Evolutionary conservation across 163 green algal species (phyloP).

Genomic region (Trebouxia gelatinosa): DNA sequence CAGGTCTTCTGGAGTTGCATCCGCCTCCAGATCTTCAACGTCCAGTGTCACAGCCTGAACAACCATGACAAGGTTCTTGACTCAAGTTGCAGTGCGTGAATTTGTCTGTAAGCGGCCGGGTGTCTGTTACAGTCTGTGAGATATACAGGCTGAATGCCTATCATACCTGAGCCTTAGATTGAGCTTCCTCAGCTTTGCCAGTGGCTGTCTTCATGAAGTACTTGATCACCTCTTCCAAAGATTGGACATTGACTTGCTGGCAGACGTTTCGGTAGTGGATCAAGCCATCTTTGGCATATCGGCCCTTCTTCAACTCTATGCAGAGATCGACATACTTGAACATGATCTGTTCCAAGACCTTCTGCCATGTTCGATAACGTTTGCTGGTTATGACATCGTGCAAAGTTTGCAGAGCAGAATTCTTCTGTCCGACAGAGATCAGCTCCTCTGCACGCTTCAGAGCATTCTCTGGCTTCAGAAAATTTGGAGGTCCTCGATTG

Average conservation of each 20-base stretch:
- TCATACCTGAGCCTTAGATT: slow-evolving; percentile 63
- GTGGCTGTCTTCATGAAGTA: slow-evolving; percentile 93
- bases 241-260: slow-evolving; percentile 89
- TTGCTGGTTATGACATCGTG: slow-evolving; percentile 95
- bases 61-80: no score
- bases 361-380: slow-evolving; percentile 92
- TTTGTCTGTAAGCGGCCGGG: background rate
- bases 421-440: slow-evolving; percentile 85
- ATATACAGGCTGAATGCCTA: background rate
- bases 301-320: slow-evolving; percentile 94
- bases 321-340: slow-evolving; percentile 97
- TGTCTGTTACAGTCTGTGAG: background rate
- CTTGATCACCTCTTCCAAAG: slow-evolving; percentile 98
- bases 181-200: slow-evolving; percentile 85
- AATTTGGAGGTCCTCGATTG: slow-evolving; percentile 50
- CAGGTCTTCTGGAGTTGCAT: slow-evolving; percentile 93
- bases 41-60: slow-evolving; percentile 57
- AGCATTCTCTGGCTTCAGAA: slow-evolving; percentile 95
- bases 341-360: slow-evolving; percentile 92
- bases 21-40: slow-evolving; percentile 93
- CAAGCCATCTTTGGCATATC: slow-evolving; percentile 96
- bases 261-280: slow-evolving; percentile 98
- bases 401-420: slow-evolving; percentile 86
- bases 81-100: background rate
- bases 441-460: slow-evolving; percentile 97